Conservation (phyloP, 805 yeast species). For the Saccharomycopsis fodiens region DNA sequence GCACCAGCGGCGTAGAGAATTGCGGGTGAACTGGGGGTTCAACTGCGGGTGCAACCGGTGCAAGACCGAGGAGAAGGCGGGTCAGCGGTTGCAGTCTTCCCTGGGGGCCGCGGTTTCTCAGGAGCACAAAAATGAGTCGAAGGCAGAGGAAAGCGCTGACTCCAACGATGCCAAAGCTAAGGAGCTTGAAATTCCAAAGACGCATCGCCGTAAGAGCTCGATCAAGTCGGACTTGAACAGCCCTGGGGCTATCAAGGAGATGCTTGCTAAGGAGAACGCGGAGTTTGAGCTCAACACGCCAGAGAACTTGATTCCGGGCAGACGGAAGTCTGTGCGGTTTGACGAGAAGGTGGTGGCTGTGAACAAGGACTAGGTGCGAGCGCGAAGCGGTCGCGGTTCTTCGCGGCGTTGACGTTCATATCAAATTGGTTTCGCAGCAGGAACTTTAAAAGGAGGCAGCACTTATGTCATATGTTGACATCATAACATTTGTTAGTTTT, state of each 20-base stretch:
- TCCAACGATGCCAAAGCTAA: conserved; percentile 22
- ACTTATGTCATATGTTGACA: too few relatives aligned
- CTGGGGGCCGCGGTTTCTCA: conserved; percentile 22
- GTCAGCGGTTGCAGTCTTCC: conserved; percentile 41
- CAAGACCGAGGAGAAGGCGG: conserved; percentile 40
- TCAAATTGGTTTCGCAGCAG: too few relatives aligned
- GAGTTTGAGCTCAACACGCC: conserved; percentile 46
- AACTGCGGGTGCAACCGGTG: conserved; percentile 63
- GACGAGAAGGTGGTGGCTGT: conserved; percentile 55
- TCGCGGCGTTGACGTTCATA: too few relatives aligned
- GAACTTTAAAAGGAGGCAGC: too few relatives aligned
- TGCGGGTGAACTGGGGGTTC: conserved; percentile 77
- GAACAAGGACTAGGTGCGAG: conserved; percentile 28
- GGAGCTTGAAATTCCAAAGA: background rate
- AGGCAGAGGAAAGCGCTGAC: conserved; percentile 25
- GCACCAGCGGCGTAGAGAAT: conserved; percentile 53
- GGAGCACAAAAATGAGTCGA: background rate
- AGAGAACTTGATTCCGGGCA: conserved; percentile 25
- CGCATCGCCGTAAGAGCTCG: conserved; percentile 9
- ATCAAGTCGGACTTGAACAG: conserved; percentile 16
- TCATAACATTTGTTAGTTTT: too few relatives aligned
- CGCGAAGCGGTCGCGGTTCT: too few relatives aligned
- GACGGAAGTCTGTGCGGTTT: conserved; percentile 61
- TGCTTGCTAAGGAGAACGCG: conserved; percentile 34
- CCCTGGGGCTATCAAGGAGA: conserved; percentile 37